phyloP scores from a whole-genome alignment of 2,329 filamentous ascomycete species.

The Penicillium sp. region DNA sequence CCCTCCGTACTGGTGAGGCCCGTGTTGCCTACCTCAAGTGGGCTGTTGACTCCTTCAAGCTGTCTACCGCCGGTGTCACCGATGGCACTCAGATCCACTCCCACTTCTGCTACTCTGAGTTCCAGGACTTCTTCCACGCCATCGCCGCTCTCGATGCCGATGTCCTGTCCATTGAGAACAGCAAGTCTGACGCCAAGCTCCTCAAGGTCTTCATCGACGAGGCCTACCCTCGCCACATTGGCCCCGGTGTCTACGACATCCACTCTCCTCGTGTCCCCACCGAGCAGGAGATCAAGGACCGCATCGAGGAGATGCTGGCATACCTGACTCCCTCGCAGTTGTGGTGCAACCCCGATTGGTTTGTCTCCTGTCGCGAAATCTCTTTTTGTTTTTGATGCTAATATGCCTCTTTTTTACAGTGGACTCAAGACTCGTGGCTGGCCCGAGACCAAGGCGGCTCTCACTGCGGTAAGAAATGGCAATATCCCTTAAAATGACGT shows the following conservation, averaged over 20 bases:
- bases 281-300: constrained; percentile 97
- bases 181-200: constrained; percentile 99
- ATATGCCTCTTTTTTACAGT: constrained; percentile 37
- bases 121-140: constrained; percentile 99
- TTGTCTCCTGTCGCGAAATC: background rate
- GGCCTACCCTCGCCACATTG: constrained; percentile 96
- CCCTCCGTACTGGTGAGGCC: constrained; percentile 89
- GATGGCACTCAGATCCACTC: constrained; percentile 99
- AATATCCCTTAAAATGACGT: background rate
- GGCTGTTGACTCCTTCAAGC: constrained; percentile 98
- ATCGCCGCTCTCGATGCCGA: constrained; percentile 97
- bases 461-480: constrained; percentile 54
- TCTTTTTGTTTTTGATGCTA: background rate
- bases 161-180: constrained; percentile 99
- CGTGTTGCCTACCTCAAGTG: constrained; percentile 95
- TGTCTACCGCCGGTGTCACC: constrained; percentile 87
- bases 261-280: constrained; percentile 96
- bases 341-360: constrained; percentile 95
- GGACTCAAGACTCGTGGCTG: constrained; percentile 99
- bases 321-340: constrained; percentile 98
- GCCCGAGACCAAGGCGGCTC: constrained; percentile 95
- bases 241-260: constrained; percentile 99
- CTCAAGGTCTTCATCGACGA: constrained; percentile 98
- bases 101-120: constrained; percentile 99
- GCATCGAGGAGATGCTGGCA: constrained; percentile 96